Base-by-base conservation (phyloP, 495 filamentous ascomycete species). In the Penicillium mononematosum region DNA sequence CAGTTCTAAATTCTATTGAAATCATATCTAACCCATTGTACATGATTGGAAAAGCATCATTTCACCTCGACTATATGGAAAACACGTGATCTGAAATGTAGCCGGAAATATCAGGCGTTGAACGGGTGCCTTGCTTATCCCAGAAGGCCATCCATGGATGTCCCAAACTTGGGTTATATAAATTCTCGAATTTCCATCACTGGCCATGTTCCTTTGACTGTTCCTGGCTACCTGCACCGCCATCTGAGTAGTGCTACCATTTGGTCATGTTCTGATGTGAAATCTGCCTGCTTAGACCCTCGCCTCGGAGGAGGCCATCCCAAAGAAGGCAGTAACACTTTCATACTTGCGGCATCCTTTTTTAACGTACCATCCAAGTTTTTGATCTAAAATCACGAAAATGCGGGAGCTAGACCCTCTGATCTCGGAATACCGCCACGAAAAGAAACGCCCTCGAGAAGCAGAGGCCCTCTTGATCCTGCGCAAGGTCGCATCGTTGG, bases 381-480 rank as follows among this genome's bases (percentile, higher is more conserved):
- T 5, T n/a, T 27, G 24, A 43, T 16, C 3, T 17, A 45, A 24
- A 22, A 9, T 19, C 9, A 14, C 55, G 79, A 70, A 52, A 10
- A 87, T 88, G 85, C 73, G 75, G 14, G 85, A 89, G 70, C 64
- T 80, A 49, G 89, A 95, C 55, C 68, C 90, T 16, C 71, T 91
- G 14, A 81, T 97, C 58, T 76, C 76, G 12, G 86, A 86, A 56
- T 97, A 88, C 70, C 87, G 88, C 55, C 92, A 97, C 77, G 80
- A 96, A 39, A 84, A 79, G 56, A 73, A 85, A 38, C 83, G 89
- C 3, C 85, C 88, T 0, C 81, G 87, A 7, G 84, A 88, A 56
- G 79, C 86, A 10, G 90, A 95, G 57, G 94, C 92, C n/a, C 79
- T 97, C 12, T 77, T 84, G n/a, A 83, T 83, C 42, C 79, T 98